Base-by-base conservation (phyloP, 2,329 filamentous ascomycete genomes). In the Cordyceps cateniannulata region DNA sequence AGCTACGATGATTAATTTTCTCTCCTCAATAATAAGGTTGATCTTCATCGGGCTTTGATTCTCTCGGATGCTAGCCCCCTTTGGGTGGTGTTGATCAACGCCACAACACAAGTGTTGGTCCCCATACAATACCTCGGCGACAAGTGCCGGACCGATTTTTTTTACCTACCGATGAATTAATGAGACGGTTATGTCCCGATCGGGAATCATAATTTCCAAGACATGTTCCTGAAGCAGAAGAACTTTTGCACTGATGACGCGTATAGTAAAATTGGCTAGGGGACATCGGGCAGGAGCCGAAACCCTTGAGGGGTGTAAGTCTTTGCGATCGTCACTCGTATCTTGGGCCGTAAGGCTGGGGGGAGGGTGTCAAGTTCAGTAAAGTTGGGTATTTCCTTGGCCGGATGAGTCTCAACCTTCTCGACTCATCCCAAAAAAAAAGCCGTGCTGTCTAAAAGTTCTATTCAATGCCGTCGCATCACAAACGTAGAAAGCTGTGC, bases 181-280 rank as follows among this genome's bases (percentile, higher is more conserved):
- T 14, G 16, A 40, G 55, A 58, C 5, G 24, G 12, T 50, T 40
- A 29, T 49, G 44, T 42, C 55, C 45, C 45, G 16, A 58, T 58
- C 20, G 32, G 45, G 55, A 27, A 49, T 9, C 9, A 10, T 8
- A 49, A 18, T 20, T 12, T 38, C 8, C 5, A 29, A 57, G 18
- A 40, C 14, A 47, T n/a, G 18, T 16, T n/a, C 6, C 3, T 20
- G 22, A 25, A 20, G 10, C 12, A 24, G 16, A 47, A 29, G 45
- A 50, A 42, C 55, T 42, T 58, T 58, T 32, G 45, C 9, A 40
- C 24, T 50, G 35, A 50, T 58, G 45, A 58, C 45, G 47, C 45
- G 55, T 50, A 48, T 47, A 8, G 14, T 24, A 10, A 42, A 53
- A 27, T n/a, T 45, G 20, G 20, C 42, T 27, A 32, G n/a, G 25